phyloP scores from a whole-genome alignment of 306 rosid species.

The Arachis stenosperma region DNA sequence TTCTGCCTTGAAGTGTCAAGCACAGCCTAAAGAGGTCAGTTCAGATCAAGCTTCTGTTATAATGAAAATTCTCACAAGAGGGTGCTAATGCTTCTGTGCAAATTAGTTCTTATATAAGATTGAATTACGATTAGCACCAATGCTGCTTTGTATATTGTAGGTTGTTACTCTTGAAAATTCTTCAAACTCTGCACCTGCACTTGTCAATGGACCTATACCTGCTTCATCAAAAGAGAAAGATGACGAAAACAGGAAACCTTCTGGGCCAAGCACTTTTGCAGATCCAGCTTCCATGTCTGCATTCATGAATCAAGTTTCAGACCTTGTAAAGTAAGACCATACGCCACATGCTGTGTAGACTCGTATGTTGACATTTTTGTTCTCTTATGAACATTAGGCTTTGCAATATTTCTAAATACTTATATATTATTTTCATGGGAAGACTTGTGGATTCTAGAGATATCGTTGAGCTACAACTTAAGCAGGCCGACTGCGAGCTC shows the following conservation, averaged over 20 bases:
- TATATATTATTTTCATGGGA: conserved; percentile 34
- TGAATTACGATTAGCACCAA: conserved; percentile 10
- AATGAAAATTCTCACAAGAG: neutral
- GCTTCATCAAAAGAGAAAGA: conserved; percentile 48
- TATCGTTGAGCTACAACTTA: conserved; percentile 79
- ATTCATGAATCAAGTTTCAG: conserved; percentile 82
- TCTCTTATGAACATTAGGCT: conserved; percentile 10
- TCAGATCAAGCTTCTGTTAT: conserved; percentile 9
- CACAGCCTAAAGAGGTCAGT: conserved; percentile 55
- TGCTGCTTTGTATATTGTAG: conserved; percentile 44
- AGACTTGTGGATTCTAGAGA: conserved; percentile 96
- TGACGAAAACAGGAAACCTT: conserved; percentile 41
- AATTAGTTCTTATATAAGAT: conserved; percentile 7
- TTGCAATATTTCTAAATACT: neutral
- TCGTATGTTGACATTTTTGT: neutral
- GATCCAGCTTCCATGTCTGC: conserved; percentile 61
- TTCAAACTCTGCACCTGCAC: conserved; percentile 68
- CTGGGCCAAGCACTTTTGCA: conserved; percentile 44
- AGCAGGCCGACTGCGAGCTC: conserved; percentile 77
- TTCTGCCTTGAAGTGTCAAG: conserved; percentile 51
- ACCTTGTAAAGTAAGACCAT: conserved; percentile 77
- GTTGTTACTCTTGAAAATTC: conserved; percentile 49
- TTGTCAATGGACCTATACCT: conserved; percentile 44
- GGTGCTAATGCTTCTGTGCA: conserved; percentile 21
- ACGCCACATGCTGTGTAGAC: neutral